Percentiles rank a stretch among this genome's conserved stretches.
These are phyloP conservation scores for Phytophthora sp. DNA, from an alignment of 352 stramenopile genomes.

Conservation along the genomic window DNA sequence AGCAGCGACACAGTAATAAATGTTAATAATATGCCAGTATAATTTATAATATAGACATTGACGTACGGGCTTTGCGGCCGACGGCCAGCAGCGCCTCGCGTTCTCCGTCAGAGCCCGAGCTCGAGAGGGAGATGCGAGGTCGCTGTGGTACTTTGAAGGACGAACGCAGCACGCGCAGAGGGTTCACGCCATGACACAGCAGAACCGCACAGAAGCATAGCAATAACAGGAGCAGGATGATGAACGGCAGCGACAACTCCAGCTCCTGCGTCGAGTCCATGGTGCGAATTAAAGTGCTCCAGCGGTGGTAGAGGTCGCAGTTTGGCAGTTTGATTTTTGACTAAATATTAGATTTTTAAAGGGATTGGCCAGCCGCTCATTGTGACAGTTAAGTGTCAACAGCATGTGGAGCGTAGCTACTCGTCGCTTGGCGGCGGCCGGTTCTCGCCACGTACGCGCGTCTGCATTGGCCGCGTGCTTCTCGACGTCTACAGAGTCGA, in stretches of 20 bases:
- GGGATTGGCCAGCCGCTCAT: slow-evolving; percentile 4
- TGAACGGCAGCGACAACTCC: slow-evolving; percentile 48
- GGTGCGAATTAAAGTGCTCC: background rate
- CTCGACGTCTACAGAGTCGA: slow-evolving; percentile 3
- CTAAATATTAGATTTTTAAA: slow-evolving; percentile 4
- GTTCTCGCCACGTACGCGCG: background rate
- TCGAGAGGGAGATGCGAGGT: slow-evolving; percentile 36
- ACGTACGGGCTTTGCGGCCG: slow-evolving; percentile 47
- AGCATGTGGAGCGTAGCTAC: slow-evolving; percentile 34
- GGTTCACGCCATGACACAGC: slow-evolving; percentile 64
- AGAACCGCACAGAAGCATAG: slow-evolving; percentile 55
- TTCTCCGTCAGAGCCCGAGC: slow-evolving; percentile 49
- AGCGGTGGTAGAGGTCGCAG: slow-evolving; percentile 12
- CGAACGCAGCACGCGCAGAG: slow-evolving; percentile 65
- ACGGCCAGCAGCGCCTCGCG: slow-evolving; percentile 54
- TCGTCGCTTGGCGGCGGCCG: slow-evolving; percentile 15
- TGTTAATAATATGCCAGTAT: slow-evolving; percentile 3
- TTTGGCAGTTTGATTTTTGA: background rate
- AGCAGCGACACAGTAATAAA: background rate
- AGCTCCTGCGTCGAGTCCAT: slow-evolving; percentile 39
- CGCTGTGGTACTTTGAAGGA: slow-evolving; percentile 55
- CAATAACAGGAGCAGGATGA: slow-evolving; percentile 49
- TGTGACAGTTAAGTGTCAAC: background rate
- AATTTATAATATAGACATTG: background rate
- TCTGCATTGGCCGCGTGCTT: slow-evolving; percentile 14